A percentile compares a stretch with the other conserved stretches of the same genome.
These are phyloP conservation scores for Heracleum sosnowskyi DNA, from an alignment of 129 eudicot species.

Conservation along the genomic window DNA sequence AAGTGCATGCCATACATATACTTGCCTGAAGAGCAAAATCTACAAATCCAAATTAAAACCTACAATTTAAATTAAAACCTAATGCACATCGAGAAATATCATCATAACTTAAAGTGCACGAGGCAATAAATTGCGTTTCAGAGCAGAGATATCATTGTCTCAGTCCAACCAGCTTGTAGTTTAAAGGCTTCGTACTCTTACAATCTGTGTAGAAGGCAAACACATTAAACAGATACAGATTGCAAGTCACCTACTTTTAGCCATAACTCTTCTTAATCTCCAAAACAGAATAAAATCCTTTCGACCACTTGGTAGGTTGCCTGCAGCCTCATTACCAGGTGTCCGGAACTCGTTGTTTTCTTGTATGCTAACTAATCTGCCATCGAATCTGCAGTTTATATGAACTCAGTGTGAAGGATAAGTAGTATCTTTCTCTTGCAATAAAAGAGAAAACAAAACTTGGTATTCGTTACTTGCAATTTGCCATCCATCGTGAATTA, in stretches of 20 bases:
- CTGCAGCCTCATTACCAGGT: constrained; percentile 9
- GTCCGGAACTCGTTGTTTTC: constrained; percentile 28
- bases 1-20: constrained; percentile 47
- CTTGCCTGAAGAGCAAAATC: constrained; percentile 18
- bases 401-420: not conserved
- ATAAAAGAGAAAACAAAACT: not conserved
- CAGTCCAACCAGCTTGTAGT: not conserved
- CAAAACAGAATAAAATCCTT: constrained; percentile 34
- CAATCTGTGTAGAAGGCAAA: not conserved
- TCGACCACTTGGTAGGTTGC: constrained; percentile 12
- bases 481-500: constrained; percentile 41
- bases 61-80: not conserved
- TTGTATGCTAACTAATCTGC: constrained; percentile 33
- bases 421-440: not conserved
- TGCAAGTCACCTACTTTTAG: constrained; percentile 22
- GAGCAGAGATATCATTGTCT: not conserved
- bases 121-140: not conserved
- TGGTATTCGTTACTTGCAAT: constrained; percentile 30
- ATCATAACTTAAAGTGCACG: not conserved
- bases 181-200: not conserved
- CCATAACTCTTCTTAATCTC: constrained; percentile 30
- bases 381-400: constrained; percentile 27
- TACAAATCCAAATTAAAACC: not conserved
- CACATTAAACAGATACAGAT: not conserved
- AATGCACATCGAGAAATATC: not conserved